These are phyloP conservation scores for Cutaneotrichosporon cutaneum DNA, from an alignment of 1,284 basidiomycete genomes.

Conservation along the genomic window DNA sequence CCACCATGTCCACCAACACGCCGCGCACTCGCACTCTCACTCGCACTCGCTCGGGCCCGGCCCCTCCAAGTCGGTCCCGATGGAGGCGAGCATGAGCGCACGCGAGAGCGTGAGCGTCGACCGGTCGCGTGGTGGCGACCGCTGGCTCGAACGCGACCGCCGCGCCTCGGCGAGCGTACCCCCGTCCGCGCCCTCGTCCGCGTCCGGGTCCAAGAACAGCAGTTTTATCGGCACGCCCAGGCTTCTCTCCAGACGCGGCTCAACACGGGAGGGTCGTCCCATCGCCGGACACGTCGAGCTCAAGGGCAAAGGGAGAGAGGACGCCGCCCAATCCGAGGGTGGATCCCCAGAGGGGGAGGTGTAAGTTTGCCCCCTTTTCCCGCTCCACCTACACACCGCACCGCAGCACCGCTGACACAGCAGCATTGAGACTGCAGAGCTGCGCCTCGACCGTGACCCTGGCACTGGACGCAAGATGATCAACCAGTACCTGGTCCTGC, in stretches of 20 bases:
- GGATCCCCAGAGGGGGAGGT: conserved; percentile 30
- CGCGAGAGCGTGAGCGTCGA: not conserved
- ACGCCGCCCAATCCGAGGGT: conserved; percentile 1
- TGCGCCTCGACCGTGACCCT: conserved; percentile 47
- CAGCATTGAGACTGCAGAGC: conserved; percentile 61
- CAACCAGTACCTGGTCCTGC: conserved; percentile 70
- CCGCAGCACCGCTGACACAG: not conserved
- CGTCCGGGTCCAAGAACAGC: conserved; percentile 26
- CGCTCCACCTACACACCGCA: not conserved
- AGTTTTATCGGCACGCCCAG: conserved; percentile 30
- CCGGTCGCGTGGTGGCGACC: not conserved
- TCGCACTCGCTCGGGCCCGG: not conserved
- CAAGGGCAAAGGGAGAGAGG: conserved; percentile 11
- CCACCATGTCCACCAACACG: not conserved
- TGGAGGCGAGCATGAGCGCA: not conserved
- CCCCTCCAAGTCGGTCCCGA: not conserved
- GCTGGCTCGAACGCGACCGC: conserved; percentile 1
- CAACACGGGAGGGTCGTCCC: conserved; percentile 23
- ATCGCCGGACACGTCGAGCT: not conserved
- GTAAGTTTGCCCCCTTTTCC: conserved; percentile 28
- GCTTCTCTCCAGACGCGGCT: conserved; percentile 28
- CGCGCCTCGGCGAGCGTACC: conserved; percentile 8
- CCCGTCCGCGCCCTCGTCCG: conserved; percentile 20
- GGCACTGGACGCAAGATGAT: conserved; percentile 59
- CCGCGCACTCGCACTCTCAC: not conserved